Evolutionary conservation across 164 flowering plant species (phyloP), one percentile per base, ranked within the genome.

Genomic region (Tinospora cordifolia): DNA sequence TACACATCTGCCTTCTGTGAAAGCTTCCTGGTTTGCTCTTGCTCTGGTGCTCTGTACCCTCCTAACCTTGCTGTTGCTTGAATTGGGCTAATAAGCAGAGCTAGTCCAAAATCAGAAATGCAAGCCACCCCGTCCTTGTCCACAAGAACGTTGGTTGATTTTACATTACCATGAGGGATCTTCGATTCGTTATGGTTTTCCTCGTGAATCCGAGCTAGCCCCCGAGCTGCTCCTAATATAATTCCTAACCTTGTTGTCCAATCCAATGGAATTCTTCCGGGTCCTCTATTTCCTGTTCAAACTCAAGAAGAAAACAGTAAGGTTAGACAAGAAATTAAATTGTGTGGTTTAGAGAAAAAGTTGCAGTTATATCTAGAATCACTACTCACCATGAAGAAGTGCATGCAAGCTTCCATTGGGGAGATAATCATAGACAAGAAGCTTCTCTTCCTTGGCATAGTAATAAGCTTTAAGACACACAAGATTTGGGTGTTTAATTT

Each of bases 31-130:
- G 67, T 71, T 69, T 88, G 92, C 0, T 73, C 76, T 46, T 90
- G 93, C 73, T 94, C 99, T 0, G 99, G 99, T 6, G 99, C 97
- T 27, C 79, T 75, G 85, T 94, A 89, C 0, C 99, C 97, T 19
- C 92, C 97, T 63, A 87, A 66, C 65, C 97, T 81, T 2, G 94
- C 86, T 0, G 87, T 81, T 65, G 92, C 91, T 41, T 87, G 90
- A 59, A 71, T 87, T 0, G 93, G 93, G 79, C 82, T 87, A 60
- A 92, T 73, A n/a, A 94, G 91, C 65, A 88, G 77, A 0, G 97
- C 77, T 36, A 92, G 62, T n/a, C 99, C 97, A 58, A 90, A 94
- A 76, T 94, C 97, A n/a, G 97, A 85, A n/a, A 94, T 77, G 80
- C 92, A 86, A 34, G 99, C 97, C 0, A 76, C 81, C 0, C 96